Evolutionary conservation across 306 rosid species (phyloP).

Genomic region (Urtica urens): DNA sequence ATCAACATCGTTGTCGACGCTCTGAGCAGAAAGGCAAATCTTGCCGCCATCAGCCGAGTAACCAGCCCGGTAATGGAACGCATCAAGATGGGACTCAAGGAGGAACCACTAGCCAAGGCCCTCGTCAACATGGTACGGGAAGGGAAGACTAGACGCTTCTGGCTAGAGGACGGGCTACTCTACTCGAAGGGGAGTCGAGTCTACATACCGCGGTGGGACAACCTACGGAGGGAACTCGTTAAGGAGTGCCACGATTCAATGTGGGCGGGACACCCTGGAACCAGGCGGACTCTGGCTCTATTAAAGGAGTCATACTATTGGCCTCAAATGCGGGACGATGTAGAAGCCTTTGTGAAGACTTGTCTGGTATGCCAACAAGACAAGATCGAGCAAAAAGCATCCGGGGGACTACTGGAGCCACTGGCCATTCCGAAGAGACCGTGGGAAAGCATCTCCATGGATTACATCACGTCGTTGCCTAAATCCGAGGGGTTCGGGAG

Average conservation of each 20-base stretch:
- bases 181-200: neutral
- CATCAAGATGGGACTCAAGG: too few species aligned
- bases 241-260: constrained; percentile 1
- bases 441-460: constrained; percentile 2
- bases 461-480: neutral
- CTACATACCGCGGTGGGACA: neutral
- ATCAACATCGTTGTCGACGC: neutral
- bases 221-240: neutral
- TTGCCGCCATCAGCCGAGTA: neutral
- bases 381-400: neutral
- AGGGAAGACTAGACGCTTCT: constrained; percentile 1
- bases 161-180: neutral
- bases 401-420: neutral
- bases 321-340: neutral
- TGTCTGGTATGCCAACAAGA: neutral
- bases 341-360: neutral
- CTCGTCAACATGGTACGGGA: neutral
- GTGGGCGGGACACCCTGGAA: neutral
- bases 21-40: neutral
- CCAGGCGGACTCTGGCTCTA: neutral
- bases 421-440: neutral
- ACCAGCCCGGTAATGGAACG: too few species aligned
- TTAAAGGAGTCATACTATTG: neutral
- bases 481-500: neutral
- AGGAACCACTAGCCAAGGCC: neutral